A percentile compares a stretch with the other conserved stretches of the same genome.
Conservation (phyloP, 768 basidiomycete species). For the Sutorius australiensis region DNA sequence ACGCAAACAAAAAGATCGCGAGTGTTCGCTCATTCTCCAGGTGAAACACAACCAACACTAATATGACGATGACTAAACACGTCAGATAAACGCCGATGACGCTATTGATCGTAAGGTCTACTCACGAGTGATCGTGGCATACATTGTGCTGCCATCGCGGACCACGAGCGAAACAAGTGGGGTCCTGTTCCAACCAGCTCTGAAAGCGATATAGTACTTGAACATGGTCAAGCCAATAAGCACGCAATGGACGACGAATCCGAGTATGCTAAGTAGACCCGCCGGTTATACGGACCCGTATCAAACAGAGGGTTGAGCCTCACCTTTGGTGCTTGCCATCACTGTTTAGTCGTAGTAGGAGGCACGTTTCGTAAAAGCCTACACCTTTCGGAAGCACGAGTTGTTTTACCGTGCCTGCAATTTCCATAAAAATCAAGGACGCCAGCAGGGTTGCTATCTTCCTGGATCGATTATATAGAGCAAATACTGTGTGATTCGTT, state of each 20-base stretch:
- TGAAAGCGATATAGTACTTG: constrained; percentile 18
- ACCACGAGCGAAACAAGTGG: constrained; percentile 21
- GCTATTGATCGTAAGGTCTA: not conserved
- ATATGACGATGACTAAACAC: constrained; percentile 1
- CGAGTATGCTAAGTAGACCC: constrained; percentile 6
- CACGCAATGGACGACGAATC: constrained; percentile 10
- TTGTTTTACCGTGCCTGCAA: not conserved
- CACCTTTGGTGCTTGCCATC: constrained; percentile 5
- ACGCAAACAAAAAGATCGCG: constrained; percentile 7
- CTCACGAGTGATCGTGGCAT: constrained; percentile 10
- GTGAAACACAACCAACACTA: not conserved
- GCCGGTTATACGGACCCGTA: not conserved
- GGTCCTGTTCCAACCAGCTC: constrained; percentile 14
- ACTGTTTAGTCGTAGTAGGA: not conserved
- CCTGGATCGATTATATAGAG: constrained; percentile 18
- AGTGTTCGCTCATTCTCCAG: not conserved
- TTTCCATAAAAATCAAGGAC: constrained; percentile 2
- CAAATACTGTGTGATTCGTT: constrained; percentile 11
- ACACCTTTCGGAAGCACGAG: not conserved
- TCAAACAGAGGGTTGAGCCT: not conserved
- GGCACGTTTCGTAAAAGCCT: constrained; percentile 5
- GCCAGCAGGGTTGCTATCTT: constrained; percentile 5
- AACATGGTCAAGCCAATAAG: constrained; percentile 15
- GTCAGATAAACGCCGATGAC: not conserved
- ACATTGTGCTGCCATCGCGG: constrained; percentile 15